Base-by-base conservation (phyloP, 768 basidiomycete species). In the Russula earlei region DNA sequence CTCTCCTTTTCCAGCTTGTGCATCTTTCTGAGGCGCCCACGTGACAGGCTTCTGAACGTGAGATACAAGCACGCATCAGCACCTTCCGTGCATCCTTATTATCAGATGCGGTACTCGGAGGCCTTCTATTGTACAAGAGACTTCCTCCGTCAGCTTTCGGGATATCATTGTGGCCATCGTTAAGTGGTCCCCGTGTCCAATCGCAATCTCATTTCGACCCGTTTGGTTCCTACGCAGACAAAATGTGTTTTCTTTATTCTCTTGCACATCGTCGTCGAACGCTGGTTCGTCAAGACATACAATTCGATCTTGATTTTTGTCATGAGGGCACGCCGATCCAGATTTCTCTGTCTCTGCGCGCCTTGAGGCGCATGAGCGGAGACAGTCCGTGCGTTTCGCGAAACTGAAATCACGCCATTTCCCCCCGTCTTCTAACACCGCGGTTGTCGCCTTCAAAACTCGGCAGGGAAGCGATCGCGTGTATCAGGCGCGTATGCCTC, bases 21-120 rank as follows among this genome's bases (percentile, higher is more conserved):
- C 12, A 45, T n/a, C 15, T n/a, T 22, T 10, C 24, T 1, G 36
- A n/a, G n/a, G 24, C 36, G 36, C n/a, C 31, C 48, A 38, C 17
- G 37, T 50, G 49, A 17, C 49, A 4, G 17, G 19, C 49, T 50
- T 50, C 49, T 50, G 7, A 12, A 15, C 33, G 31, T 25, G 48
- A 37, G 15, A 17, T 36, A 24, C 47, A 24, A 19, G 17, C 14
- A 5, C 43, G n/a, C 33, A 19, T 33, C 11, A 11, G n/a, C 31
- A 5, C 25, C 38, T 42, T 49, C 54, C 47, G 11, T 36, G 22
- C 38, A 24, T 20, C 38, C 22, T 34, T 56, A 49, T 47, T 45
- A 52, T 52, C 50, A 52, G 45, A 56, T 56, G 36, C 43, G 49
- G 36, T 8, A n/a, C 38, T 41, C 24, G 14, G 45, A 8, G 15